Evolutionary conservation across 495 filamentous ascomycete species (phyloP).

Genomic region (Hapsidospora chrysogenum): DNA sequence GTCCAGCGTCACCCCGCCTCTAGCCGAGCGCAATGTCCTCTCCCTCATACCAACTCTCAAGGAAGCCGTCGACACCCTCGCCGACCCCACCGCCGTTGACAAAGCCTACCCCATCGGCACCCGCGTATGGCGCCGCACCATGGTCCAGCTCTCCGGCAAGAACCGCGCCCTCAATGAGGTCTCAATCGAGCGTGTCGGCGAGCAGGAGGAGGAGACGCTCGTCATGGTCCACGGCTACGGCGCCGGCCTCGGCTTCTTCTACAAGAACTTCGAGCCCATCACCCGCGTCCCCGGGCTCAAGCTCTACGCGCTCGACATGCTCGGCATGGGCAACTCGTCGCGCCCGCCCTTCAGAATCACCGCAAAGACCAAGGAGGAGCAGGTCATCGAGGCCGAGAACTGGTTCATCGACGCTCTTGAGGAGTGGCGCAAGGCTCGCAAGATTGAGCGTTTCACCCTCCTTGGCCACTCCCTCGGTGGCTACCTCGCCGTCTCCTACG

Average conservation of each 20-base stretch:
- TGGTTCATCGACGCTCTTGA: slow-evolving; percentile 96
- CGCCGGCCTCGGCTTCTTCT: slow-evolving; percentile 90
- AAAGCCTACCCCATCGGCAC: slow-evolving; percentile 67
- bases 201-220: slow-evolving; percentile 60
- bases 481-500: slow-evolving; percentile 87
- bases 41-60: slow-evolving; percentile 74
- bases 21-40: slow-evolving; percentile 79
- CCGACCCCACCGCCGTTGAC: slow-evolving; percentile 25
- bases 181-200: slow-evolving; percentile 67
- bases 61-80: slow-evolving; percentile 39
- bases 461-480: slow-evolving; percentile 88
- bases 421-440: slow-evolving; percentile 78
- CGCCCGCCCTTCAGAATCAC: slow-evolving; percentile 71
- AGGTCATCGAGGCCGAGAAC: slow-evolving; percentile 79
- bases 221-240: slow-evolving; percentile 98
- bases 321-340: slow-evolving; percentile 85
- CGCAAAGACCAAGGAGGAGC: slow-evolving; percentile 62
- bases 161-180: slow-evolving; percentile 86
- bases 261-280: slow-evolving; percentile 87
- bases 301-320: slow-evolving; percentile 76
- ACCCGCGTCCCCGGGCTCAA: slow-evolving; percentile 69
- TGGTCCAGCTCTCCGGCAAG: slow-evolving; percentile 72
- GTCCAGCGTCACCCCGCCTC: slow-evolving; percentile 62
- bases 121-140: slow-evolving; percentile 66
- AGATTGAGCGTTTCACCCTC: slow-evolving; percentile 84